A percentile compares a stretch with the other conserved stretches of the same genome.
Evolutionary conservation across 306 rosid genomes (phyloP).

Genomic region (Cercis canadensis): DNA sequence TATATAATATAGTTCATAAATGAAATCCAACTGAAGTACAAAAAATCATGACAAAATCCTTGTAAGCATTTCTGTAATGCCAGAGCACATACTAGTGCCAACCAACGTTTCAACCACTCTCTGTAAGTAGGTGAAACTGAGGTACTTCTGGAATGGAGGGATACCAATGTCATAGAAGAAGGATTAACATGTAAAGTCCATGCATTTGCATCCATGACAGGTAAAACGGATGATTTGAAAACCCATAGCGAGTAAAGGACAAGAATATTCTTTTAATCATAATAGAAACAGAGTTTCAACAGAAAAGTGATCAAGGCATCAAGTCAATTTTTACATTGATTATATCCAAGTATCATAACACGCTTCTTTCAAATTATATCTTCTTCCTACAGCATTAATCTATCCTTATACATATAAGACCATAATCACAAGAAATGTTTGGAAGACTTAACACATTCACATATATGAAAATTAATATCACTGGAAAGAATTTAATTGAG

Average conservation of each 20-base stretch:
- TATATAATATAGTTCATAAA: not conserved
- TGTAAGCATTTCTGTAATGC: not conserved
- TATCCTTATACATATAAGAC: not conserved
- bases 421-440: not conserved
- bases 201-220: conserved; percentile 15
- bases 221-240: not conserved
- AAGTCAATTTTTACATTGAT: conserved; percentile 6
- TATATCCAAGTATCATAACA: not conserved
- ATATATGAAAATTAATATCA: conserved; percentile 3
- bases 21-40: not conserved
- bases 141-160: not conserved
- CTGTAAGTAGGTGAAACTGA: not conserved
- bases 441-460: not conserved
- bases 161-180: conserved; percentile 13
- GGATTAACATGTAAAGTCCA: not conserved
- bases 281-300: not conserved
- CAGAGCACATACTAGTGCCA: not conserved
- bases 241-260: not conserved
- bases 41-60: conserved; percentile 6
- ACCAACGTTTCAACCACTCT: not conserved
- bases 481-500: not conserved
- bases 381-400: not conserved
- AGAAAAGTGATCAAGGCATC: conserved; percentile 4
- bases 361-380: not conserved
- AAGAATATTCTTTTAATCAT: not conserved